Percentiles rank a stretch among this genome's conserved stretches.
phyloP scores from a whole-genome alignment of 2,329 filamentous ascomycete genomes.

The Botrytis fragariae region DNA sequence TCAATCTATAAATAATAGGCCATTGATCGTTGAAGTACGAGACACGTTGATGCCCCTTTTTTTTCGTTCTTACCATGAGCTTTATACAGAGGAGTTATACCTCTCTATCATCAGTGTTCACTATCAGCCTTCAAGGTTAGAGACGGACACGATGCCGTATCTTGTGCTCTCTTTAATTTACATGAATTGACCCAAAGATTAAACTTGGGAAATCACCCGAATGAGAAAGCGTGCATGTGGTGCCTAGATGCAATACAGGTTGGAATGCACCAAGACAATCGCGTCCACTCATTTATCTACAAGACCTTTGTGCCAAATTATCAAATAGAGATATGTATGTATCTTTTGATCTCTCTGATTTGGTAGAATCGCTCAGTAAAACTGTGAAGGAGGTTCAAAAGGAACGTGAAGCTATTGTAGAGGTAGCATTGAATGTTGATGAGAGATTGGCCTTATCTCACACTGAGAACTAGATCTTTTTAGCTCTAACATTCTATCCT shows the following conservation, averaged over 20 bases:
- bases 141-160: too few species aligned
- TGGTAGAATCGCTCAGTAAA: too few species aligned
- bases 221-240: too few species aligned
- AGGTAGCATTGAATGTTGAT: constrained; percentile 5
- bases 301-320: background rate
- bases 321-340: constrained; percentile 9
- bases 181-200: too few species aligned
- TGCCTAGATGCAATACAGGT: background rate
- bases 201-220: too few species aligned
- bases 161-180: too few species aligned
- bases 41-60: background rate
- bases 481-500: too few species aligned
- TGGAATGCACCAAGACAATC: background rate
- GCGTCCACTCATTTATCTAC: background rate
- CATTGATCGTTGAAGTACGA: background rate
- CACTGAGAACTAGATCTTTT: background rate
- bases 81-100: background rate
- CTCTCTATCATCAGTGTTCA: background rate
- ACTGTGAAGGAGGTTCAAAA: background rate
- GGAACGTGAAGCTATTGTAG: background rate
- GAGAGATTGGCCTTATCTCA: background rate
- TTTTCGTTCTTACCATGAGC: background rate
- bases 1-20: background rate
- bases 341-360: background rate
- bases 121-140: background rate